A percentile compares a stretch with the other conserved stretches of the same genome.
phyloP scores from a whole-genome alignment of 306 rosid genomes.

The Castanopsis chinensis region DNA sequence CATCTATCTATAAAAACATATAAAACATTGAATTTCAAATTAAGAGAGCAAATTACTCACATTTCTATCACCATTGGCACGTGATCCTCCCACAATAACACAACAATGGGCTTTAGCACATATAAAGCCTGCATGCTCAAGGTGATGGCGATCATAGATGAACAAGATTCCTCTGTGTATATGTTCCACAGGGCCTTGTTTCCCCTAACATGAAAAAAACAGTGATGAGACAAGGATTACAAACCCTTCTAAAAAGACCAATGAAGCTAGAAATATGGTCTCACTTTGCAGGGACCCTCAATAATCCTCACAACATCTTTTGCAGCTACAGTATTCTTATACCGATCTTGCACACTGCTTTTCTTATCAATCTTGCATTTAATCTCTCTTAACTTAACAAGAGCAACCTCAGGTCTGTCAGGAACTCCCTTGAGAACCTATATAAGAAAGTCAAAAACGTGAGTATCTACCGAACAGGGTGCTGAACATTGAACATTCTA shows the following conservation, averaged over 20 bases:
- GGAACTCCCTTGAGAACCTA: constrained; percentile 97
- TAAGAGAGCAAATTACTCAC: constrained; percentile 35
- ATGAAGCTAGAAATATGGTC: constrained; percentile 26
- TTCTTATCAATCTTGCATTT: constrained; percentile 89
- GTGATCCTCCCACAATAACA: constrained; percentile 93
- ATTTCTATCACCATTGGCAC: constrained; percentile 79
- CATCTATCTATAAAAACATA: neutral
- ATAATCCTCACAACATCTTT: constrained; percentile 86
- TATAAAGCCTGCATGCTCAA: constrained; percentile 97
- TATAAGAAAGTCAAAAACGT: constrained; percentile 11
- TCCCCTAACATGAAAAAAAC: constrained; percentile 53
- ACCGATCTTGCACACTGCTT: constrained; percentile 73
- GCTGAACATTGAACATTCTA: neutral
- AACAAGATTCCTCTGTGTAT: constrained; percentile 85
- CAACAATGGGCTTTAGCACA: constrained; percentile 92
- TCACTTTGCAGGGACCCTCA: constrained; percentile 91
- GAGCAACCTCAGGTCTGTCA: constrained; percentile 84
- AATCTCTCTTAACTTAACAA: constrained; percentile 84
- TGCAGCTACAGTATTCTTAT: constrained; percentile 65
- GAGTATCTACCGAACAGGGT: constrained; percentile 5
- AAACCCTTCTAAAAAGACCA: constrained; percentile 18
- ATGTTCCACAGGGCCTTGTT: constrained; percentile 99
- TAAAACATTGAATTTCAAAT: neutral
- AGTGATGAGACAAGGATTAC: constrained; percentile 5
- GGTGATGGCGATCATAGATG: constrained; percentile 90